phyloP scores from a whole-genome alignment of 1,139 yeast species.

The Debaryomyces udenii region DNA sequence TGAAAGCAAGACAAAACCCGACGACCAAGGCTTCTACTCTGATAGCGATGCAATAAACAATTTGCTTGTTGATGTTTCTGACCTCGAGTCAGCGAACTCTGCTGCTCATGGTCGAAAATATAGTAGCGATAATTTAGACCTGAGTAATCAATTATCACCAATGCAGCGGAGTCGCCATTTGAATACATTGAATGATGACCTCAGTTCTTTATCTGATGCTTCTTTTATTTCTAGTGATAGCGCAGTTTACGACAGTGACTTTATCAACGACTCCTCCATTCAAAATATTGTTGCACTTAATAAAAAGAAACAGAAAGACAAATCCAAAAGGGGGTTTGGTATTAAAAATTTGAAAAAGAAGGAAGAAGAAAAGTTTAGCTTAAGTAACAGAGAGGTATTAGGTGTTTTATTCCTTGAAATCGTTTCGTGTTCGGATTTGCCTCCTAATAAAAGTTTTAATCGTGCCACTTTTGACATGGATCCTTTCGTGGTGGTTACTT shows the following conservation, averaged over 20 bases:
- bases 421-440: slow-evolving; percentile 69
- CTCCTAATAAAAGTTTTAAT: slow-evolving; percentile 61
- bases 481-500: slow-evolving; percentile 90
- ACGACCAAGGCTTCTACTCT: slow-evolving; percentile 49
- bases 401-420: slow-evolving; percentile 84
- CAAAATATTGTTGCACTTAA: slow-evolving; percentile 2
- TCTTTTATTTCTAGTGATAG: slow-evolving; percentile 23
- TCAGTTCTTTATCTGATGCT: slow-evolving; percentile 27
- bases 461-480: slow-evolving; percentile 91
- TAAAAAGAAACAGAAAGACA: slow-evolving; percentile 5
- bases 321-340: slow-evolving; percentile 7
- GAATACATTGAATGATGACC: slow-evolving; percentile 10
- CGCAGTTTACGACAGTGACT: slow-evolving; percentile 13
- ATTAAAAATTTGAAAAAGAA: slow-evolving; percentile 6
- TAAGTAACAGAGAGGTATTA: slow-evolving; percentile 47
- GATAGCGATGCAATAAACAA: slow-evolving; percentile 23
- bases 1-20: slow-evolving; percentile 25
- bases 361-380: slow-evolving; percentile 26
- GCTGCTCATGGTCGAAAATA: neutral
- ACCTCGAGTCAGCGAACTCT: slow-evolving; percentile 27
- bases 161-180: neutral
- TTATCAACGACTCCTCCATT: neutral
- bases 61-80: slow-evolving; percentile 29
- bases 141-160: slow-evolving; percentile 3
- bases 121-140: slow-evolving; percentile 3